Base-by-base conservation (phyloP, 345 rosid genomes). In the Syzygium jambos region DNA sequence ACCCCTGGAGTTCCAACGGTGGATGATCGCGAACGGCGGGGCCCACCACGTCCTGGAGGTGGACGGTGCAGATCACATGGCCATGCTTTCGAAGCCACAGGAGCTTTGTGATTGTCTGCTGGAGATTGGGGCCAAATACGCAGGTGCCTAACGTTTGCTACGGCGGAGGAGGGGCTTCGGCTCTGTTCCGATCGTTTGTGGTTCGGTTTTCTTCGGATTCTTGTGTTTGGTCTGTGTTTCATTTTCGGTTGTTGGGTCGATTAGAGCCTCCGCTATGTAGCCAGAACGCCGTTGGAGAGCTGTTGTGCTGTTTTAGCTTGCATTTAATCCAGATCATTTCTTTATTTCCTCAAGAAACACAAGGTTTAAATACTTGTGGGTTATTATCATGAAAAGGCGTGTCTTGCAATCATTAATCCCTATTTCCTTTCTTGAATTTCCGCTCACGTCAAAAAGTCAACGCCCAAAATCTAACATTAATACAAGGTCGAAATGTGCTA, bases 51-150 rank as follows among this genome's bases (percentile, higher is more conserved):
- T 89, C 59, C 19, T 88, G 85, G 92, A 87, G 88, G 82, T 92
- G 56, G 57, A 65, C 41, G 88, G 87, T 43, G 87, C 89, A 17
- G 93, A 86, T 59, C 94, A 91, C 51, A 90, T 90, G 92, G 89
- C 84, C 52, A 90, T 90, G 91, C 86, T 93, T 16, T 93, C 93
- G 3, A 68, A 90, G 46, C 88, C 91, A 5, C 4, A 53, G n/a
- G 85, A 90, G 86, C 77, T 91, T 52, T 82, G 43, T 68, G 59
- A 49, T 52, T 54, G 85, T 41, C 46, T 91, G 7, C 65, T 27
- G 43, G 89, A 90, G 11, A 87, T 89, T 38, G 91, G 78, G 87
- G 14, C 90, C 34, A n/a, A 17, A 14, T 54, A 84, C 46, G 85
- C 43, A 21, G 4, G 43, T 16, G 59, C 85, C 57, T 84, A 54